Base-by-base conservation (phyloP, 352 stramenopile species). In the Thraustochytrium sp. region DNA sequence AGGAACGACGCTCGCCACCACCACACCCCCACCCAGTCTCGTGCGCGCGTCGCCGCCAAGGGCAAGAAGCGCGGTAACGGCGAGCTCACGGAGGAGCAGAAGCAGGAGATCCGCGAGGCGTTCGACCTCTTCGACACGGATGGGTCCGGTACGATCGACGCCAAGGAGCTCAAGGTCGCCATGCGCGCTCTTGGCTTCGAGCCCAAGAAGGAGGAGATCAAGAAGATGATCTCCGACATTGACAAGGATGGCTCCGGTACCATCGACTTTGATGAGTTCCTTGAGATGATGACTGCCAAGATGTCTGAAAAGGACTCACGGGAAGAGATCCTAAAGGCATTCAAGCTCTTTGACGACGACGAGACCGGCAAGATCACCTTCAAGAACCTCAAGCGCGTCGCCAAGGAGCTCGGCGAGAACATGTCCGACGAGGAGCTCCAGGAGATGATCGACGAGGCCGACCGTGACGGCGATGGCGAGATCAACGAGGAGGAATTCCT, bases 351-450 rank as follows among this genome's bases (percentile, higher is more conserved):
- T 87, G 96, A 99, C 86, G 95, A 98, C 86, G 96, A 98, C 87
- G 94, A 98, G 84, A 96, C 93, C 75, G 96, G 96, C 26, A 98
- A 97, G 85, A 98, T 99, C 86, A 96, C 92, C 46, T 92, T 98
- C 85, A 90, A 92, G 36, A 98, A 99, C 88, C 91, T 99, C 78
- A 99, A 98, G 87, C 91, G 95, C 80, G 94, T 99, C 44, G 95
- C 96, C 26, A 97, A 98, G 82, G 96, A 99, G 86, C 89, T 99
- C n/a, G 96, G 96, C 48, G 96, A 99, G 90, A 98, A 94, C 84
- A 98, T 99, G 92, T 98, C 95, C 31, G 94, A 98, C 87, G 96
- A 98, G 75, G 97, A 99, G 90, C 88, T 99, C 84, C 92, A 98
- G 64, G 95, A 99, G 89, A 99, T 99, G 96, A 98, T 99, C 84